Evolutionary conservation across 768 basidiomycete species (phyloP).

Genomic region (Scleroderma bovista): DNA sequence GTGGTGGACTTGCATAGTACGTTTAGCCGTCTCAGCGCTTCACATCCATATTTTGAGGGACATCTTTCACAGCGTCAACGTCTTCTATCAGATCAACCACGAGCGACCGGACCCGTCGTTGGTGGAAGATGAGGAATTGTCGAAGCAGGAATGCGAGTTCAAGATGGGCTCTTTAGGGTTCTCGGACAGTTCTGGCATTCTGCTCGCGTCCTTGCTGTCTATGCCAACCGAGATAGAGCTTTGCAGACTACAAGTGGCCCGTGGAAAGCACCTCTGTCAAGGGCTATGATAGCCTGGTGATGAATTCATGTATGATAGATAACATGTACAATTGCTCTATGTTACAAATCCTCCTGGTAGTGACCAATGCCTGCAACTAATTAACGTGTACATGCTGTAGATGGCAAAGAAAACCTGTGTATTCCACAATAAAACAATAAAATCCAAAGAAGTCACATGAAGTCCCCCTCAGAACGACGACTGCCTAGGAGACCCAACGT

Average conservation of each 20-base stretch:
- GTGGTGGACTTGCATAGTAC: conserved; percentile 89
- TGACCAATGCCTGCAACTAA: neutral
- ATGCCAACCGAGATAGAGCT: conserved; percentile 58
- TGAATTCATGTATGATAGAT: neutral
- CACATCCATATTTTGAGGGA: conserved; percentile 1
- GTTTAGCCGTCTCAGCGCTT: conserved; percentile 27
- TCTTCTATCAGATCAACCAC: conserved; percentile 79
- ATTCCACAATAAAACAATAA: neutral
- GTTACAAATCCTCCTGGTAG: neutral
- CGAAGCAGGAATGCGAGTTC: conserved; percentile 78
- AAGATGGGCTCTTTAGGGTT: conserved; percentile 88
- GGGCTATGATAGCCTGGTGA: conserved; percentile 38
- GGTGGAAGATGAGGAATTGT: conserved; percentile 48
- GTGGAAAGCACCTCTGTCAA: conserved; percentile 69
- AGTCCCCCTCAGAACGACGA: conserved; percentile 2
- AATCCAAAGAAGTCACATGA: neutral
- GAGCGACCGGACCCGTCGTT: conserved; percentile 48
- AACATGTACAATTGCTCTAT: neutral
- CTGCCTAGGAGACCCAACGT: conserved; percentile 30
- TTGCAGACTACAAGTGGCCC: conserved; percentile 64
- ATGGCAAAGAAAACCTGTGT: conserved; percentile 4
- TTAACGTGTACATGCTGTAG: neutral
- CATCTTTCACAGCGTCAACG: conserved; percentile 63
- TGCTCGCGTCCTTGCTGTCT: conserved; percentile 36
- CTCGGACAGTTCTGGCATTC: conserved; percentile 71